Evolutionary conservation across 768 basidiomycete genomes (phyloP), one percentile per base, ranked within the genome.

Genomic region (Serendipita sp.): DNA sequence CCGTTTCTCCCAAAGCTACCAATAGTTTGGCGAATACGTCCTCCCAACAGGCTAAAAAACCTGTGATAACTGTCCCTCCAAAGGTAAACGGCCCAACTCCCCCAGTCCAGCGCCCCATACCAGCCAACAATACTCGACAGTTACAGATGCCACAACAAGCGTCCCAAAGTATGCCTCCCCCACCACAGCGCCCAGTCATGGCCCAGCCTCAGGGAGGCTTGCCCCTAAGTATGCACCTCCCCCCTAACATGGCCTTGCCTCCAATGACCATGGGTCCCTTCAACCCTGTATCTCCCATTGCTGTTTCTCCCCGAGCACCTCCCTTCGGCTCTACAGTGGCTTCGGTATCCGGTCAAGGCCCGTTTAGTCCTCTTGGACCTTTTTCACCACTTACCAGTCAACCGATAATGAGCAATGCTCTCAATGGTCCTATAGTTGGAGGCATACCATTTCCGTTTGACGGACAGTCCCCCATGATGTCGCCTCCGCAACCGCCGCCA

Each of bases 261-360:
- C 70, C 73, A 16, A 70, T 76, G 54, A 76, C 76, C 16, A 76
- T 78, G 68, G 48, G 8, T 53, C 48, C 48, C 5, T 60, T 24
- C 34, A 60, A 60, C 56, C 37, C 56, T n/a, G 35, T 60, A n/a
- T 76, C 78, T 41, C 78, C 79, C 58, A 74, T 76, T 13, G 71
- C 77, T 1, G 74, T 85, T 62, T 83, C 86, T 35, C 82, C 86
- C 3, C 82, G 83, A 41, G 65, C 68, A 1, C 75, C 81, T 60
- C 76, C 84, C 71, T 41, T 41, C 13, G 41, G 41, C 13, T 5
- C 41, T 41, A 41, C 41, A 41, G 41, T 41, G 13, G 13, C 41
- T 7, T 7, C 41, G 41, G 41, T 41, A 7, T 7, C 41, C 41
- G 76, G 77, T 60, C 75, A 77, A 65, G 75, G 70, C 34, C 74